Base-by-base conservation (phyloP, 148 eudicot genomes). In the Camellia granthamiana region DNA sequence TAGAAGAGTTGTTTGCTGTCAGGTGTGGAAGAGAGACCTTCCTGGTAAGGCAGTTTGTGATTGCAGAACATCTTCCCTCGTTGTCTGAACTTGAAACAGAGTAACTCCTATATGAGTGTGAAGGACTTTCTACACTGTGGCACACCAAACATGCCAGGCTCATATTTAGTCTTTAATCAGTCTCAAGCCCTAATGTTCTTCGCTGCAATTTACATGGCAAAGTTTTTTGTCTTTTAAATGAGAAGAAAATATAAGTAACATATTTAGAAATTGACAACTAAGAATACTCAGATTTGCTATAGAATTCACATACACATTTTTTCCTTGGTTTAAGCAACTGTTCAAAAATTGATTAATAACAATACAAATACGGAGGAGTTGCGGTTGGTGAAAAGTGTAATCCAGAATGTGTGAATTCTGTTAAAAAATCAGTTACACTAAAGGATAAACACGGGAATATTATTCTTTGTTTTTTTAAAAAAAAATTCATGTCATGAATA, bases 1-100 rank as follows among this genome's bases (percentile, higher is more conserved):
- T 73, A 30, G 88, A 47, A 65, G 80, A 30, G 38, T 30, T 67
- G 68, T 84, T 84, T 42, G 91, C 83, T 6, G 81, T 56, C 0
- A 19, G 83, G 44, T 88, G 90, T 54, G 91, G 85, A 76, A 88
- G 78, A 30, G 88, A 81, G 18, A 82, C 74, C 79, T 83, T 86
- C 86, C 87, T 82, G 49, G 77, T 83, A 82, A 92, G 85, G 89
- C 98, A 94, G 81, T 81, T 88, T 51, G 92, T 89, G 49, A 94
- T 87, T 7, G 89, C 83, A 7, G 95, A 86, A 76, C 98, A 94
- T 87, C 93, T 89, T 52, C 95, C 95, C 76, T 91, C 97, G 12
- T 86, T 92, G 81, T 94, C 97, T 7, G 97, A 91, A 79, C 98
- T 94, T n/a, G 97, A 94, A 19, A 89, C 87, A 0, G 98, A 94